Base-by-base conservation (phyloP, 208 protist genomes). In the Trypanosoma scelopori region DNA sequence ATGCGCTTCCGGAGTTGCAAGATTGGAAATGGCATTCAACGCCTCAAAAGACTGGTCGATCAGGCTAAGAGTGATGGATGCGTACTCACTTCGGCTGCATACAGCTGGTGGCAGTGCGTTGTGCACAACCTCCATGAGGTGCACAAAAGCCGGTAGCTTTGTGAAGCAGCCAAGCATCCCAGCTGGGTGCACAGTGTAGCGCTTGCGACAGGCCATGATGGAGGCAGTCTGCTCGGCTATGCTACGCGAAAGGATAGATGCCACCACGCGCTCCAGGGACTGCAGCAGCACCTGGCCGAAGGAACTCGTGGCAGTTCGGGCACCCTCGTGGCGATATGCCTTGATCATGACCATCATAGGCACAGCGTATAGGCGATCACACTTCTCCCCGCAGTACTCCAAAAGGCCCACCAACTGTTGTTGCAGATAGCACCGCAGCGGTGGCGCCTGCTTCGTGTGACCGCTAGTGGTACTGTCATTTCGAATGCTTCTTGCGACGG, bases 191-290 rank as follows among this genome's bases (percentile, higher is more conserved):
- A 95, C 61, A 25, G 84, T 15, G 52, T 89, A 93, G 39, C 63
- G 69, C 60, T 77, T 84, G 41, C 78, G 63, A 66, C 90, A 92
- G 12, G 63, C 57, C n/a, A 42, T 67, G 61, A 95, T 93, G 18
- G 90, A 95, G 37, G 89, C 79, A 22, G 83, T 93, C 74, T 95
- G 90, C 71, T 95, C 87, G 47, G 84, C 85, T 16, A 93, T 78
- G 39, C 88, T 91, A 1, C 73, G 81, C 73, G 80, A 82, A 65
- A 93, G 76, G 6, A 73, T 78, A 13, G 70, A 71, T 18, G 79
- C 63, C 41, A 92, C 63, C n/a, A 90, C 66, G 30, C 50, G 53
- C 65, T 92, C 83, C 55, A 91, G 52, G 41, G 85, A 78, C n/a
- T 43, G 49, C 46, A 95, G 70, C 37, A 93, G 70, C 6, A 49